Evolutionary conservation across 31 red algal species (phyloP), one percentile per base, ranked within the genome.

Genomic region (Endocladia muricata): DNA sequence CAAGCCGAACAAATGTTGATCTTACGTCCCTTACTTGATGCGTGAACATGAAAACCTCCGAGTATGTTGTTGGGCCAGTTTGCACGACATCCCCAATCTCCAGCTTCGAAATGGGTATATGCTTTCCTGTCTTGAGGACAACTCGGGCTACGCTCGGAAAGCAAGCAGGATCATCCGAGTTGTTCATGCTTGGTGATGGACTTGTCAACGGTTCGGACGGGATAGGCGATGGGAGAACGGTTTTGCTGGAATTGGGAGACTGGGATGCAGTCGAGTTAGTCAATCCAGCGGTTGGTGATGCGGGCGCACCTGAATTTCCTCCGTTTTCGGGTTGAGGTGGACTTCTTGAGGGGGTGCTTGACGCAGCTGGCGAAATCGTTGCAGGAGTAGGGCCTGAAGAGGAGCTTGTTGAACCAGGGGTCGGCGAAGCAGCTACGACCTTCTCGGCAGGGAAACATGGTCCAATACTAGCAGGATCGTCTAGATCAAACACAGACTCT

Each of bases 131-230:
- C 32, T 77, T 73, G 30, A 89, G 61, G 34, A 63, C 55, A 28
- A 95, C 85, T 19, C 9, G 30, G 25, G 84, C 92, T 36, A 37
- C 33, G 28, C 61, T 69, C 26, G 92, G 92, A 73, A 95, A 95
- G 70, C 92, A 95, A 23, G 68, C 80, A 52, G 44, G 41, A 61
- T 83, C 79, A 9, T 78, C 79, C 2, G 42, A 60, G 30, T 49
- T 40, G 7, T 28, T 17, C 3, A 0, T 36, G 32, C 58, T 37
- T 1, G 58, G 68, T 44, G 41, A 15, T 1, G 36, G 55, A 1
- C 26, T 7, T 25, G 29, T 30, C 37, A 4, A 40, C 1, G 37
- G 55, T 4, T 5, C 29, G 0, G n/a, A 32, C 35, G n/a, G 29
- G 7, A 38, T 31, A 13, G 69, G 32, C 7, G 68, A 37, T 25